phyloP scores from a whole-genome alignment of 2,329 filamentous ascomycete species.

The Fusarium robinianum region DNA sequence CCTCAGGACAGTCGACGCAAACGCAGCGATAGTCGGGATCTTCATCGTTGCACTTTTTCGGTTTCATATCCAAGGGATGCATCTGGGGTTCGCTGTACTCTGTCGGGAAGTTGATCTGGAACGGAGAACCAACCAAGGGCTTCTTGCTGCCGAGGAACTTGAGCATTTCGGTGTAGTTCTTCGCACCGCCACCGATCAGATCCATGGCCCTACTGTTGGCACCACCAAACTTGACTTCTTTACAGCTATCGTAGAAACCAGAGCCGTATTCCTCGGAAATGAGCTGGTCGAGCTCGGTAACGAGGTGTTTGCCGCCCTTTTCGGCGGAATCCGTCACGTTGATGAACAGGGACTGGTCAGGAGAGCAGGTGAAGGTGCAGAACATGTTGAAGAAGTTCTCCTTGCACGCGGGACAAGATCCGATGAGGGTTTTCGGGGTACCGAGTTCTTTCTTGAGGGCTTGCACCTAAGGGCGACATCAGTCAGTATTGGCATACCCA shows the following conservation, averaged over 20 bases:
- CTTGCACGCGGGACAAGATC: slow-evolving; percentile 94
- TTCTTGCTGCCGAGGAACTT: slow-evolving; percentile 95
- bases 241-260: slow-evolving; percentile 95
- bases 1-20: slow-evolving; percentile 87
- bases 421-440: slow-evolving; percentile 85
- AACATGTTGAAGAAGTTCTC: slow-evolving; percentile 99
- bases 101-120: slow-evolving; percentile 92
- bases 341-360: slow-evolving; percentile 92
- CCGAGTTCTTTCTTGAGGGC: slow-evolving; percentile 82
- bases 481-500: slow-evolving; percentile 9
- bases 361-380: slow-evolving; percentile 97
- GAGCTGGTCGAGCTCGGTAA: slow-evolving; percentile 88
- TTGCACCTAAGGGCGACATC: slow-evolving; percentile 61
- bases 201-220: slow-evolving; percentile 94
- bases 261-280: slow-evolving; percentile 82
- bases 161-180: slow-evolving; percentile 83
- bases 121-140: slow-evolving; percentile 80
- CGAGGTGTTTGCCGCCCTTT: slow-evolving; percentile 64
- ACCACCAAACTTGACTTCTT: slow-evolving; percentile 97
- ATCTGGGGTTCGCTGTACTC: slow-evolving; percentile 70
- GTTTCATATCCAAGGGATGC: slow-evolving; percentile 68
- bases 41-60: slow-evolving; percentile 88
- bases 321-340: slow-evolving; percentile 80
- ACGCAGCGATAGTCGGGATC: slow-evolving; percentile 87
- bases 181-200: slow-evolving; percentile 92